These are phyloP conservation scores for Dipodascopsis tothii DNA, from an alignment of 805 yeast species.

Conservation along the genomic window DNA sequence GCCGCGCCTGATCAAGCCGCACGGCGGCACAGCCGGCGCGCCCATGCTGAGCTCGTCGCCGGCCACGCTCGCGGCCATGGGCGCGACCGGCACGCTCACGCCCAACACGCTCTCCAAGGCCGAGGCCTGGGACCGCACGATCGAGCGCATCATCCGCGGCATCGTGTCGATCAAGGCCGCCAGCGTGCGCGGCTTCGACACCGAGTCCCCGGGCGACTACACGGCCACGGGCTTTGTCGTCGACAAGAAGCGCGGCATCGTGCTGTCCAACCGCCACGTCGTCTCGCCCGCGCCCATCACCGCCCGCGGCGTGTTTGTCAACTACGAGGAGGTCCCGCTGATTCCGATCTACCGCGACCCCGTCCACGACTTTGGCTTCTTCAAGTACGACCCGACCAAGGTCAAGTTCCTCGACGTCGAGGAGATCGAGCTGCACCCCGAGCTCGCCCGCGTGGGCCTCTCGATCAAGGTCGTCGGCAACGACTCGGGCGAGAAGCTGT, in stretches of 20 bases:
- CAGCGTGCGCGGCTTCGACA: constrained; percentile 20
- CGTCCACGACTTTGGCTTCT: constrained; percentile 22
- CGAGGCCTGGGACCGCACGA: constrained; percentile 20
- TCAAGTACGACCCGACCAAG: constrained; percentile 16
- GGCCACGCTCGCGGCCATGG: too few relatives aligned
- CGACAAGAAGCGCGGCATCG: constrained; percentile 18
- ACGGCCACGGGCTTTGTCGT: constrained; percentile 23
- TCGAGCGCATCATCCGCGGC: constrained; percentile 20
- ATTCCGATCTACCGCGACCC: constrained; percentile 22
- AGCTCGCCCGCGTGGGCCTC: constrained; percentile 17
- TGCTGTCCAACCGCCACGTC: constrained; percentile 21
- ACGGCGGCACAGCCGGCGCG: too few relatives aligned
- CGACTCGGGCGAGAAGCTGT: constrained; percentile 22
- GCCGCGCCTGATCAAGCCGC: too few relatives aligned
- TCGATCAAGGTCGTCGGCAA: constrained; percentile 22
- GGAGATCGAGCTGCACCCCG: constrained; percentile 21
- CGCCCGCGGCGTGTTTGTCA: constrained; percentile 22
- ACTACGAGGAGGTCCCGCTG: constrained; percentile 22
- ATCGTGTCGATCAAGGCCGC: constrained; percentile 22
- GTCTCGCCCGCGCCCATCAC: constrained; percentile 20
- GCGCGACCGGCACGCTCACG: too few relatives aligned
- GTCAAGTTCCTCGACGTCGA: constrained; percentile 19
- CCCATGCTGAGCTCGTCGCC: too few relatives aligned
- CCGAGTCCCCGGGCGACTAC: constrained; percentile 20
- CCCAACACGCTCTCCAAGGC: constrained; percentile 2